Base-by-base conservation (phyloP, 2,329 filamentous ascomycete species). In the Trichoderma sp. region DNA sequence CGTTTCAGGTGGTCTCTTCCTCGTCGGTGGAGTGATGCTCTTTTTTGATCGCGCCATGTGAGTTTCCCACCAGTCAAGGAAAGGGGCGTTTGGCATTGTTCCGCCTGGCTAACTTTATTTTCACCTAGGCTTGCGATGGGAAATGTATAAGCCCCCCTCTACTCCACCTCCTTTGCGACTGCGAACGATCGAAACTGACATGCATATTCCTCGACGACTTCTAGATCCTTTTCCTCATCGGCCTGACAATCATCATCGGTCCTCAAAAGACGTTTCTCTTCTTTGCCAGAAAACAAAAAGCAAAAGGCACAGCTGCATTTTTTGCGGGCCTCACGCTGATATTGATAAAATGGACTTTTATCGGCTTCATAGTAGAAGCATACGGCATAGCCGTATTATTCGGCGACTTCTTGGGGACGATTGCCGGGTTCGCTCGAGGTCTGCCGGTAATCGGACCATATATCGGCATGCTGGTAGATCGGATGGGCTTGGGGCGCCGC, bases 21-120 rank as follows among this genome's bases (percentile, higher is more conserved):
- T 99, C 68, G 87, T 97, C 78, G 92, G 93, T 77, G 96, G 96
- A 70, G 93, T 99, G 11, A 86, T 99, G 81, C 88, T 99, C 82
- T 98, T 99, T 84, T 99, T 99, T 83, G 96, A 99, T 82, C 89
- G 96, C 73, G 93, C 96, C 76, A 94, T 98, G 93, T 95, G 84
- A 77, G 90, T 64, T 4, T 34, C 18, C 43, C 43, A 54, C 51
- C 21, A 55, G 26, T n/a, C 32, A 30, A 39, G 13, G 2, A 1
- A 51, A 13, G 32, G 16, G 16, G 16, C 39, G 39, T 37, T 16
- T 43, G n/a, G 3, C 21, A 10, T 37, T 16, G 52, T 24, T 24
- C 46, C n/a, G 43, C 2, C 18, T 37, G 16, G 54, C 54, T 66
- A 56, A 66, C 30, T 18, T 10, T 43, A 43, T 3, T 28, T 54